phyloP scores from a whole-genome alignment of 2,329 filamentous ascomycete genomes.

The Bipolaris zeicola region DNA sequence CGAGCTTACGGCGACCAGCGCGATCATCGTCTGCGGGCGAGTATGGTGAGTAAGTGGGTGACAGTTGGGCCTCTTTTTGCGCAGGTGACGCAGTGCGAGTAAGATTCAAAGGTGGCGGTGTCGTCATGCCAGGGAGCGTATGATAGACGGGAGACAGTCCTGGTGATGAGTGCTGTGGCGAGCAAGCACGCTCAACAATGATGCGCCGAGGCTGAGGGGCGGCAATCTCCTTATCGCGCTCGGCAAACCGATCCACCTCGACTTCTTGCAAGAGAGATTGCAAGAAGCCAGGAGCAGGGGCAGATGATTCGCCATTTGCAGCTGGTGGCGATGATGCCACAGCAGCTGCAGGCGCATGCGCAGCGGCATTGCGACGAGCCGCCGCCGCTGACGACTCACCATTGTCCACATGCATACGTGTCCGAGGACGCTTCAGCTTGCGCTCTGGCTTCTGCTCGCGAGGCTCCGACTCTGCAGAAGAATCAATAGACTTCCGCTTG shows the following conservation, averaged over 20 bases:
- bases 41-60: slow-evolving; percentile 74
- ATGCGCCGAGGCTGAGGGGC: slow-evolving; percentile 49
- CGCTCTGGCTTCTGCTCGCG: slow-evolving; percentile 70
- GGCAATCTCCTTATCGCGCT: slow-evolving; percentile 45
- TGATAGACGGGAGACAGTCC: slow-evolving; percentile 70
- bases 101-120: slow-evolving; percentile 66
- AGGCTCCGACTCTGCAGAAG: slow-evolving; percentile 69
- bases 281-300: slow-evolving; percentile 73
- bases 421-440: slow-evolving; percentile 85
- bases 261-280: slow-evolving; percentile 88
- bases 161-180: slow-evolving; percentile 65
- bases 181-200: slow-evolving; percentile 48
- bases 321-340: slow-evolving; percentile 26
- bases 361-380: slow-evolving; percentile 36
- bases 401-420: slow-evolving; percentile 66
- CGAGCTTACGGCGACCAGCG: slow-evolving; percentile 34
- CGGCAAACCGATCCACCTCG: slow-evolving; percentile 58
- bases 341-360: slow-evolving; percentile 18
- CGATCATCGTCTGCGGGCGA: slow-evolving; percentile 56
- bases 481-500: slow-evolving; percentile 79
- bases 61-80: slow-evolving; percentile 58
- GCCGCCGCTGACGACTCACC: slow-evolving; percentile 49
- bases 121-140: slow-evolving; percentile 71
- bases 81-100: slow-evolving; percentile 67
- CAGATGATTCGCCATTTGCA: slow-evolving; percentile 27